Percentiles rank a stretch among this genome's conserved stretches.
Conservation (phyloP, 495 filamentous ascomycete species). For the Delitschia confertaspora region DNA sequence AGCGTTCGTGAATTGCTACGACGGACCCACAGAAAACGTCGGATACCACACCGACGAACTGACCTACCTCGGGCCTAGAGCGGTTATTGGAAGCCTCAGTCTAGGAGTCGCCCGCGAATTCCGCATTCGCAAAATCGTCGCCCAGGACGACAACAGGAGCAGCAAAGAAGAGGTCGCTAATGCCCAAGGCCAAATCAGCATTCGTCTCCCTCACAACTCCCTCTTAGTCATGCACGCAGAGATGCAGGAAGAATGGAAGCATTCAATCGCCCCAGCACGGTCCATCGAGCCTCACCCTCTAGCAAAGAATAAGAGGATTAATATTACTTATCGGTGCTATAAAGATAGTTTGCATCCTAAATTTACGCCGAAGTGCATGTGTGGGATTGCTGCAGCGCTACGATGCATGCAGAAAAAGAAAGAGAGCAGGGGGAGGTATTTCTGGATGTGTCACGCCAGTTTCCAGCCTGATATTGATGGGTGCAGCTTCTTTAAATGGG, state of each 20-base stretch:
- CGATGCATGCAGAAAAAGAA: constrained; percentile 69
- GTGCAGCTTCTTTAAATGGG: constrained; percentile 71
- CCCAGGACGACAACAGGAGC: constrained; percentile 42
- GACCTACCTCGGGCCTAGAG: constrained; percentile 82
- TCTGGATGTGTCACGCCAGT: constrained; percentile 87
- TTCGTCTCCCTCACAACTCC: constrained; percentile 90
- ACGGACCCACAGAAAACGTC: constrained; percentile 66
- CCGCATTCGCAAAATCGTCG: constrained; percentile 64
- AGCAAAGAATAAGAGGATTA: constrained; percentile 70
- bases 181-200: constrained; percentile 72
- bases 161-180: constrained; percentile 41
- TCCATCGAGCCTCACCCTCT: constrained; percentile 75
- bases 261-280: constrained; percentile 60
- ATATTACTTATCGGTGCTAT: constrained; percentile 90
- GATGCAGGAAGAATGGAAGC: constrained; percentile 77
- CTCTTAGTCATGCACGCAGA: constrained; percentile 91
- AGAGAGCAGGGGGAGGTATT: constrained; percentile 68
- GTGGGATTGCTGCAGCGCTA: constrained; percentile 61
- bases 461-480: constrained; percentile 66
- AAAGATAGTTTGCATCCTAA: constrained; percentile 64
- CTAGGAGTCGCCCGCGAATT: constrained; percentile 88
- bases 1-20: constrained; percentile 89
- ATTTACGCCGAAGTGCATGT: constrained; percentile 56
- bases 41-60: constrained; percentile 89
- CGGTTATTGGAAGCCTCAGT: constrained; percentile 82